These are phyloP conservation scores for Hypoxylon subgilvum DNA, from an alignment of 495 filamentous ascomycete genomes.

Conservation along the genomic window DNA sequence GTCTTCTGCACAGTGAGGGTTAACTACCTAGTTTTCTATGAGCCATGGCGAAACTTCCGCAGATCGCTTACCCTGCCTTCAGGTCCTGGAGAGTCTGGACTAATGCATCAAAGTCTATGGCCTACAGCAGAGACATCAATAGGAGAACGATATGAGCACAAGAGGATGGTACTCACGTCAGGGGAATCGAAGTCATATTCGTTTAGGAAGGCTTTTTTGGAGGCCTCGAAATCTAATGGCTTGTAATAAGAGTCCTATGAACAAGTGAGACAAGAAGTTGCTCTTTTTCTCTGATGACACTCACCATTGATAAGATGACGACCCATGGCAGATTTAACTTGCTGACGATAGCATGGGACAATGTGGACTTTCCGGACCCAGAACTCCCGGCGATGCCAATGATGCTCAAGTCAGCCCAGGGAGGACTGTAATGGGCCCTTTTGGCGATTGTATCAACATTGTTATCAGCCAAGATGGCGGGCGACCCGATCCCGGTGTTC, in stretches of 20 bases:
- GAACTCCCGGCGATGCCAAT: conserved; percentile 96
- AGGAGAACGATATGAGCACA: background rate
- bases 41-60: no score
- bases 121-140: conserved; percentile 46
- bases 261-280: conserved; percentile 23
- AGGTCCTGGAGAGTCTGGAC: conserved; percentile 81
- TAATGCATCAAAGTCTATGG: conserved; percentile 92
- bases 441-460: conserved; percentile 48
- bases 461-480: conserved; percentile 34
- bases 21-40: conserved; percentile 2
- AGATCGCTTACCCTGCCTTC: conserved; percentile 92
- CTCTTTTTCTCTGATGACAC: conserved; percentile 16
- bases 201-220: conserved; percentile 77
- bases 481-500: conserved; percentile 35
- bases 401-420: conserved; percentile 92
- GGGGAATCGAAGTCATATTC: conserved; percentile 97
- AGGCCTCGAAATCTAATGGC: conserved; percentile 73
- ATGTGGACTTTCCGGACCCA: conserved; percentile 95
- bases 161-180: conserved; percentile 50
- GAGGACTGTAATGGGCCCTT: conserved; percentile 80
- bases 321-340: conserved; percentile 95
- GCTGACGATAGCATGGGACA: conserved; percentile 88
- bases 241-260: conserved; percentile 95
- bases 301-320: conserved; percentile 93
- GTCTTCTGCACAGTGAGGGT: conserved; percentile 65